Evolutionary conservation across 2,329 filamentous ascomycete species (phyloP).

Genomic region (Ascochyta clinopodiicola): DNA sequence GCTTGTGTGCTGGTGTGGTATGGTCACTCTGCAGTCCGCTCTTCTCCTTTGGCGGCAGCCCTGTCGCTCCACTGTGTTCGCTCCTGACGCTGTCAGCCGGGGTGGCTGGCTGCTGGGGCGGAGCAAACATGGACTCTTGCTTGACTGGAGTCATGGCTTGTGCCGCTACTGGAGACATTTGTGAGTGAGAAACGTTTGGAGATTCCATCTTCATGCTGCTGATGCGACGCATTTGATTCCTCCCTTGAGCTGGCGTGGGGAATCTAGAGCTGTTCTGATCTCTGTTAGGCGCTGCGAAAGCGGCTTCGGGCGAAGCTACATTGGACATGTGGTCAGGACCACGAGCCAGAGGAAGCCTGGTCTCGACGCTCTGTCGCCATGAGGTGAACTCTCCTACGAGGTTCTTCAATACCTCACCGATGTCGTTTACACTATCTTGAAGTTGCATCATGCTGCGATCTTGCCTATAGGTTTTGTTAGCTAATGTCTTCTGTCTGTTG

Average conservation of each 20-base stretch:
- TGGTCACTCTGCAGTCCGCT: slow-evolving; percentile 78
- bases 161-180: slow-evolving; percentile 34
- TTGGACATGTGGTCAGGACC: slow-evolving; percentile 28
- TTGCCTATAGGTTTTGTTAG: slow-evolving; percentile 45
- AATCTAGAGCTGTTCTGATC: slow-evolving; percentile 36
- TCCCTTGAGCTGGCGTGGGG: slow-evolving; percentile 38
- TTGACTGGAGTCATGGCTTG: slow-evolving; percentile 42
- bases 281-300: slow-evolving; percentile 31
- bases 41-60: slow-evolving; percentile 30
- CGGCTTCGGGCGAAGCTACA: slow-evolving; percentile 39
- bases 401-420: slow-evolving; percentile 38
- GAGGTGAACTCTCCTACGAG: slow-evolving; percentile 42
- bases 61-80: slow-evolving; percentile 28
- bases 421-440: slow-evolving; percentile 52
- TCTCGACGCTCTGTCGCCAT: slow-evolving; percentile 44
- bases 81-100: slow-evolving; percentile 44
- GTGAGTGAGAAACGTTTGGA: slow-evolving; percentile 33
- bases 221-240: slow-evolving; percentile 35
- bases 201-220: slow-evolving; percentile 47
- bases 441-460: slow-evolving; percentile 60
- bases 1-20: slow-evolving; percentile 84
- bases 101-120: slow-evolving; percentile 40
- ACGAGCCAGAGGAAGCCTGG: slow-evolving; percentile 29
- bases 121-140: slow-evolving; percentile 32
- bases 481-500: background rate